Evolutionary conservation across 805 yeast species (phyloP), one percentile per base, ranked within the genome.

Genomic region (Candida pseudofarinosa): DNA sequence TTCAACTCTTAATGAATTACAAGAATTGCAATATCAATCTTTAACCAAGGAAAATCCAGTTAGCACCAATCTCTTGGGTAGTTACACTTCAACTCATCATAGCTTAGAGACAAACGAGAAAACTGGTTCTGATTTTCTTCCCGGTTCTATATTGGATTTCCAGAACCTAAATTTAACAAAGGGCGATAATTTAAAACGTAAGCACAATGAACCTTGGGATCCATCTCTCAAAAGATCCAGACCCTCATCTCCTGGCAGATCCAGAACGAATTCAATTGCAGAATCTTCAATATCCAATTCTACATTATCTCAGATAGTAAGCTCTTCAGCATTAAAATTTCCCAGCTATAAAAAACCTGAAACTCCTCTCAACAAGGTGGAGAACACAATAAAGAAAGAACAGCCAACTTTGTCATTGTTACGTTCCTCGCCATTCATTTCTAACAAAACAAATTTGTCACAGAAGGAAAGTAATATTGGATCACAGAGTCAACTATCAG

Each of bases 361-460:
- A 6, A 15, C 36, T 33, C 7, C 35, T 26, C 14, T 14, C 6
- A 19, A 8, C 5, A 26, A 26, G 30, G 23, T 33, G 4, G 41
- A 32, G 5, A 23, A 19, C 15, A n/a, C n/a, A 16, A 19, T 35
- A 14, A 46, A 40, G 17, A 38, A 33, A n/a, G 53, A 50, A 31
- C 41, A 46, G 20, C 53, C 58, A 16, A 46, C 55, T 1, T 44
- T 54, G 34, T 46, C 50, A 15, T 42, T 56, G 32, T 52, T 58
- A 5, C 39, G 47, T 3, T 35, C 54, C 2, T 62, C 67, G 2
- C 68, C 68, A 19, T 62, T 62, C 37, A 51, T 62, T 28, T 62
- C 68, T 5, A 58, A 62, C 43, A 62, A 59, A 43, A 47, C 47
- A 18, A 48, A 45, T 19, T 35, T 18, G 16, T 19, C 20, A 13